Evolutionary conservation across 257 asterid species (phyloP).

Genomic region (Solanum phureja): DNA sequence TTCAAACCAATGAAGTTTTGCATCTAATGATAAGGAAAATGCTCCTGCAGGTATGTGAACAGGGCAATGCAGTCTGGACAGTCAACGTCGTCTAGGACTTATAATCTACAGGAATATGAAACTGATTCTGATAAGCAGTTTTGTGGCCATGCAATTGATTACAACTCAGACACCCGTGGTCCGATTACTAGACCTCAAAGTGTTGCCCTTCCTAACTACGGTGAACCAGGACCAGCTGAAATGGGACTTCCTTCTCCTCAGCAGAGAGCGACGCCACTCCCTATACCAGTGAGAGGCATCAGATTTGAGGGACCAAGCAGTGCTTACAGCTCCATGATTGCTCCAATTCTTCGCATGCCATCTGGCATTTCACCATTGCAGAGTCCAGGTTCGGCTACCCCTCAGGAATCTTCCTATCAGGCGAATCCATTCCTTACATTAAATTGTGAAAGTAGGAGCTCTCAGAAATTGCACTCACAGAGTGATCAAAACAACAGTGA

Average conservation of each 20-base stretch:
- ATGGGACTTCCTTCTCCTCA: constrained; percentile 19
- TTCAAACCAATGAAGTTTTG: background rate
- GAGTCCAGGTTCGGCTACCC: constrained; percentile 34
- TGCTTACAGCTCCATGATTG: constrained; percentile 26
- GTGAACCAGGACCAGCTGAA: constrained; percentile 38
- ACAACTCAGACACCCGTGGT: constrained; percentile 34
- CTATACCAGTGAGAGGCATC: constrained; percentile 45
- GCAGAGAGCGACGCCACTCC: constrained; percentile 29
- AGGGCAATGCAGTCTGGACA: constrained; percentile 31
- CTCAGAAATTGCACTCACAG: constrained; percentile 25
- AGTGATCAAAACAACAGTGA: constrained; percentile 29
- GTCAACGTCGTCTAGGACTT: constrained; percentile 34
- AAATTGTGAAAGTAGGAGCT: constrained; percentile 19
- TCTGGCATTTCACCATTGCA: constrained; percentile 29
- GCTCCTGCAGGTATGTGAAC: constrained; percentile 55
- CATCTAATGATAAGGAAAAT: constrained; percentile 2
- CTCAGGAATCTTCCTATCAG: constrained; percentile 29
- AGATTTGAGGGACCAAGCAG: constrained; percentile 30
- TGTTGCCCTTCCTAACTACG: constrained; percentile 7
- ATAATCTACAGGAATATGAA: constrained; percentile 31
- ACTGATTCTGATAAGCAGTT: constrained; percentile 25
- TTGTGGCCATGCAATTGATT: constrained; percentile 31
- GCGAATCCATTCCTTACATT: constrained; percentile 13
- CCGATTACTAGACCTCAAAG: constrained; percentile 26
- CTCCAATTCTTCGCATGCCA: constrained; percentile 24